Percentiles rank a stretch among this genome's conserved stretches.
Evolutionary conservation across 2,329 filamentous ascomycete species (phyloP).

Genomic region (Botrytis cinerea): DNA sequence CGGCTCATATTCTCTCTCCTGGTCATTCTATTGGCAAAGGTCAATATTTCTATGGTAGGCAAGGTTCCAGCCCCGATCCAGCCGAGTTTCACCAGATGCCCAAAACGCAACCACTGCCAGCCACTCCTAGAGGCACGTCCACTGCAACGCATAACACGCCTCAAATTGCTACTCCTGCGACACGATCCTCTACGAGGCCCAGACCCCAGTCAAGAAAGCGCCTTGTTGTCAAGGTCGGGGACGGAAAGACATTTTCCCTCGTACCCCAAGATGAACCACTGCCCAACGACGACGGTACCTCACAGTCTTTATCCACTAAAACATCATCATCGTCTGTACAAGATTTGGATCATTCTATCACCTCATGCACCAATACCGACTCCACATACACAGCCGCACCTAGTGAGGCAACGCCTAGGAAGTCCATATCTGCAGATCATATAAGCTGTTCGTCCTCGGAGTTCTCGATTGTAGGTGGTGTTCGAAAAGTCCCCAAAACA

Average conservation of each 20-base stretch:
- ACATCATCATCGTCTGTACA: constrained; percentile 36
- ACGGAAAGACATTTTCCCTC: constrained; percentile 41
- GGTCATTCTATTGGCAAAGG: constrained; percentile 26
- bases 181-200: constrained; percentile 36
- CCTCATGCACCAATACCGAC: constrained; percentile 36
- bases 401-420: constrained; percentile 35
- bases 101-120: constrained; percentile 31
- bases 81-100: constrained; percentile 36
- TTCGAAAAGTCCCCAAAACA: constrained; percentile 43
- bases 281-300: constrained; percentile 30
- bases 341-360: constrained; percentile 36
- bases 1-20: constrained; percentile 39
- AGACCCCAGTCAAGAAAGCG: constrained; percentile 37
- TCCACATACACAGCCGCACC: constrained; percentile 29
- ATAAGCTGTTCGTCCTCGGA: constrained; percentile 40
- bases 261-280: constrained; percentile 34
- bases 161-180: constrained; percentile 35
- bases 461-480: constrained; percentile 41
- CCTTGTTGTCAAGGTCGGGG: constrained; percentile 35
- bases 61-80: constrained; percentile 33
- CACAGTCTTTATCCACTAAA: constrained; percentile 29
- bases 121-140: constrained; percentile 33
- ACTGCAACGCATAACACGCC: constrained; percentile 35
- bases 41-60: constrained; percentile 22
- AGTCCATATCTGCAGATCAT: constrained; percentile 38